phyloP scores from a whole-genome alignment of 129 eudicot genomes.

The Escallonia herrerae region DNA sequence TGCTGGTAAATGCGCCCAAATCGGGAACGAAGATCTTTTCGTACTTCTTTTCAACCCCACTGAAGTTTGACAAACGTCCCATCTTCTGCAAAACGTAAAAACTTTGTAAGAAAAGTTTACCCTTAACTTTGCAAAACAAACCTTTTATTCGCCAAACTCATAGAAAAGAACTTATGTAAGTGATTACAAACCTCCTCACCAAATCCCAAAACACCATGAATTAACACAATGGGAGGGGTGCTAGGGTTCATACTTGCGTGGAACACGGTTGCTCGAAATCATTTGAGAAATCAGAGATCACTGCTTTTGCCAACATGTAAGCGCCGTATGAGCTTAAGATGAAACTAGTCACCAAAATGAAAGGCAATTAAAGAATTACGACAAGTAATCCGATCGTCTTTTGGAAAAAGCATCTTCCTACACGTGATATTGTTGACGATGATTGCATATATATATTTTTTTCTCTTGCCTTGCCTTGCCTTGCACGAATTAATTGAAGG shows the following conservation, averaged over 20 bases:
- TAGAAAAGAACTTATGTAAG: too few species aligned
- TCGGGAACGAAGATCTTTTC: constrained; percentile 6
- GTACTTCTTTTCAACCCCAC: constrained; percentile 8
- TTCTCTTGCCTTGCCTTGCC: neutral
- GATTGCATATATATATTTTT: neutral
- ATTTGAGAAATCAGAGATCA: neutral
- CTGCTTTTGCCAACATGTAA: neutral
- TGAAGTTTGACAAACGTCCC: neutral
- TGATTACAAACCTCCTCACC: neutral
- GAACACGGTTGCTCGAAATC: neutral
- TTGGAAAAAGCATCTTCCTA: neutral
- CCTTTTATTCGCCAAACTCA: too few species aligned
- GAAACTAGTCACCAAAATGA: neutral
- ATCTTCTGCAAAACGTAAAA: neutral
- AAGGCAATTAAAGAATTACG: neutral
- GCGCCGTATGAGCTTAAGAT: too few species aligned
- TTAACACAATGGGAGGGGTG: neutral
- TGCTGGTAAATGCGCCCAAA: constrained; percentile 4
- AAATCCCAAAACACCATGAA: neutral
- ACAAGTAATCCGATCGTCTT: neutral
- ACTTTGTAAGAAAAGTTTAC: too few species aligned
- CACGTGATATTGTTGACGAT: neutral
- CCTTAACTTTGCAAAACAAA: too few species aligned
- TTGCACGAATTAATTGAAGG: too few species aligned
- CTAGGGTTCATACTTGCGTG: neutral